Evolutionary conservation across 208 protist genomes (phyloP).

Genomic region (Acanthamoeba royreba): DNA sequence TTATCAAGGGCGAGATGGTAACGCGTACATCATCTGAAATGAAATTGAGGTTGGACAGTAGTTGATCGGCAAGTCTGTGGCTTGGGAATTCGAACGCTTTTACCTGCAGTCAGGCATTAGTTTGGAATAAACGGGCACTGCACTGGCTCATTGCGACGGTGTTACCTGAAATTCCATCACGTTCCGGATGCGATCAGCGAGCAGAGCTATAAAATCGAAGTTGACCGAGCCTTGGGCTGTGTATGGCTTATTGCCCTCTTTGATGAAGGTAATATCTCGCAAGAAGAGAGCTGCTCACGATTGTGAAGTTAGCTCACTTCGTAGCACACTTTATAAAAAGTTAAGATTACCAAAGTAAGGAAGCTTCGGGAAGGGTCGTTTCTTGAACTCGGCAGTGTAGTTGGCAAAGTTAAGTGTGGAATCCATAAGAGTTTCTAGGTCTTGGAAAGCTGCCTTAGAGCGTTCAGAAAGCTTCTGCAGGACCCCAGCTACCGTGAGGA

Average conservation of each 20-base stretch:
- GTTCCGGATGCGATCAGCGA: background rate
- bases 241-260: background rate
- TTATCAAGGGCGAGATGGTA: background rate
- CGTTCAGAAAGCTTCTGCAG: background rate
- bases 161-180: background rate
- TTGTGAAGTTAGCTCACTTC: too few relatives aligned
- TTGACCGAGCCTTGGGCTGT: background rate
- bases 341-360: constrained; percentile 42
- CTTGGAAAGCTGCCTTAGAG: background rate
- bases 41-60: background rate
- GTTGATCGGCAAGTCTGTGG: background rate
- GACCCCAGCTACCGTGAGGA: background rate
- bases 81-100: background rate
- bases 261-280: background rate
- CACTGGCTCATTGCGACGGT: too few relatives aligned
- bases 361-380: background rate
- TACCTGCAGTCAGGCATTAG: too few relatives aligned
- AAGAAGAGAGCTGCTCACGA: background rate
- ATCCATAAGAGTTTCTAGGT: background rate
- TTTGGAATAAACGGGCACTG: too few relatives aligned
- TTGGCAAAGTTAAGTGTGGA: background rate
- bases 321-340: too few relatives aligned
- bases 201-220: background rate
- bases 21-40: background rate
- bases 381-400: background rate